Percentiles rank a stretch among this genome's conserved stretches.
phyloP scores from a whole-genome alignment of 257 asterid species.

The Schizonepeta tenuifolia region DNA sequence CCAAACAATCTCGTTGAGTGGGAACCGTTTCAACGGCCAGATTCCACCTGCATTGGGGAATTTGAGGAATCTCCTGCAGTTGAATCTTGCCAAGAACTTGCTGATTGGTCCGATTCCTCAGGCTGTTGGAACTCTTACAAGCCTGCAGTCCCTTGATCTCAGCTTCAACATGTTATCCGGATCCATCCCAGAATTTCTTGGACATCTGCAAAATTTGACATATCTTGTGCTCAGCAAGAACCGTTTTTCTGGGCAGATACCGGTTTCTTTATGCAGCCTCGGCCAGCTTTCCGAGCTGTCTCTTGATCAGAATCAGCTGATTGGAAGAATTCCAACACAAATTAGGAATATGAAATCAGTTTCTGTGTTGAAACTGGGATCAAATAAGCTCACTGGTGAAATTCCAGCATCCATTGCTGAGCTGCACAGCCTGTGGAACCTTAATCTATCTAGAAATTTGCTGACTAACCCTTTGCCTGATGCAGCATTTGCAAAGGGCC shows the following conservation, averaged over 20 bases:
- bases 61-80: conserved; percentile 55
- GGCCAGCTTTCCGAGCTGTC: conserved; percentile 66
- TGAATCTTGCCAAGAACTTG: conserved; percentile 57
- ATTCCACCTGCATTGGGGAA: conserved; percentile 68
- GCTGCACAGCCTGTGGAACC: conserved; percentile 72
- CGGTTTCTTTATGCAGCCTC: conserved; percentile 52
- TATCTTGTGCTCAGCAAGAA: conserved; percentile 70
- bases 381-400: conserved; percentile 69
- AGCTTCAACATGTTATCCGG: conserved; percentile 73
- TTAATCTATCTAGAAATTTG: conserved; percentile 70
- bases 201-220: conserved; percentile 56
- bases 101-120: conserved; percentile 61
- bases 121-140: conserved; percentile 38
- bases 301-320: conserved; percentile 67
- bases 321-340: conserved; percentile 66
- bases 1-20: conserved; percentile 61
- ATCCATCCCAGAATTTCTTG: conserved; percentile 59
- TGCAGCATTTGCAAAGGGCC: conserved; percentile 51
- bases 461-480: conserved; percentile 70
- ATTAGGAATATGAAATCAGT: conserved; percentile 70
- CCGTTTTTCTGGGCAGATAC: conserved; percentile 68
- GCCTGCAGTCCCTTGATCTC: conserved; percentile 68
- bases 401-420: conserved; percentile 73
- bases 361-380: conserved; percentile 58
- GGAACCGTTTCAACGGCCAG: conserved; percentile 62